Conservation (phyloP, 768 basidiomycete genomes). For the Coprinopsis strossmayeri region DNA sequence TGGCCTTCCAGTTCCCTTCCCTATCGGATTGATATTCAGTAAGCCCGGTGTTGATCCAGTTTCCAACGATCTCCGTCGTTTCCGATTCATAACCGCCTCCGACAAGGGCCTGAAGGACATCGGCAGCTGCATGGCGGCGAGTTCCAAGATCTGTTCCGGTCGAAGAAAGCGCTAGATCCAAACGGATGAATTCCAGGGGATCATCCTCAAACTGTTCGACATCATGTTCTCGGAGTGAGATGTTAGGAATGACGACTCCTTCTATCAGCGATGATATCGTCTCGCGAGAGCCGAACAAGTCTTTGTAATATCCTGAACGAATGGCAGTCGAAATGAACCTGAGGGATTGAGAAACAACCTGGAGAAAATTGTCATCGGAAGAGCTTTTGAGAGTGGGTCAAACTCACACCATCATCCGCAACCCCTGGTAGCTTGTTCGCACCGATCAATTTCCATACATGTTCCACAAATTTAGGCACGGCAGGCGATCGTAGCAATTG, state of each 20-base stretch:
- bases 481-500: slow-evolving; percentile 58
- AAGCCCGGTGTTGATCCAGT: slow-evolving; percentile 78
- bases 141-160: slow-evolving; percentile 70
- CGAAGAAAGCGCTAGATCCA: slow-evolving; percentile 68
- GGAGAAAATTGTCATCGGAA: neutral
- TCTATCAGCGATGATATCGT: slow-evolving; percentile 80
- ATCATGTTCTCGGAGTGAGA: slow-evolving; percentile 80
- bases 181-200: slow-evolving; percentile 88
- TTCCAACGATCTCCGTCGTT: slow-evolving; percentile 80
- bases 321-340: slow-evolving; percentile 91
- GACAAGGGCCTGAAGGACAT: slow-evolving; percentile 91
- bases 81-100: slow-evolving; percentile 73
- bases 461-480: slow-evolving; percentile 71
- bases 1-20: slow-evolving; percentile 73
- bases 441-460: slow-evolving; percentile 87
- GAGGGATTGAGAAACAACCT: slow-evolving; percentile 88
- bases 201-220: slow-evolving; percentile 97
- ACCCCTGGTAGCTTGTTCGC: slow-evolving; percentile 61
- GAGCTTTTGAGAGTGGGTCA: neutral
- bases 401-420: slow-evolving; percentile 65
- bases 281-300: slow-evolving; percentile 74
- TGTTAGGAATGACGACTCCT: slow-evolving; percentile 92
- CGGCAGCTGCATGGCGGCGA: slow-evolving; percentile 87
- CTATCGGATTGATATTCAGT: slow-evolving; percentile 59
- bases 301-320: slow-evolving; percentile 76